A percentile compares a stretch with the other conserved stretches of the same genome.
Conservation (phyloP, 345 rosid species). For the Reutealis trisperma region DNA sequence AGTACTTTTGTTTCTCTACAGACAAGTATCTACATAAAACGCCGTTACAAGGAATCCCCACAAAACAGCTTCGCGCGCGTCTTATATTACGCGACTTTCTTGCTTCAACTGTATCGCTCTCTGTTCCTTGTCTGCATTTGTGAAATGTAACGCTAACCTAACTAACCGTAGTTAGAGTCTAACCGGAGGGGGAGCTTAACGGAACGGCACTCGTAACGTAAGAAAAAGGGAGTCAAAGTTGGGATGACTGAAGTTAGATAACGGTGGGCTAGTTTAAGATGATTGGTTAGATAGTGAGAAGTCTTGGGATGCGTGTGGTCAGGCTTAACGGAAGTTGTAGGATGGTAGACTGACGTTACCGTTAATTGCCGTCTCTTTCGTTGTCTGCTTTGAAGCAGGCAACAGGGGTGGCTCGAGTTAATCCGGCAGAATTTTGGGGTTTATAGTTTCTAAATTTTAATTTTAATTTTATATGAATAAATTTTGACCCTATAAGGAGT, state of each 20-base stretch:
- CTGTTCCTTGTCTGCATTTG: constrained; percentile 11
- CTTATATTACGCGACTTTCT: constrained; percentile 42
- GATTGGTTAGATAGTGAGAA: not conserved
- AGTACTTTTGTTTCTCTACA: constrained; percentile 9
- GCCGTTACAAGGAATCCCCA: constrained; percentile 42
- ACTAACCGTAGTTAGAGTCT: constrained; percentile 39
- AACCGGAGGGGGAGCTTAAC: constrained; percentile 24
- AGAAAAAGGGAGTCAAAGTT: not conserved
- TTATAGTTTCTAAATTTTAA: not conserved
- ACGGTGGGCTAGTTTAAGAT: not conserved
- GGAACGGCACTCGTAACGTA: constrained; percentile 23
- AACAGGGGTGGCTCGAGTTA: constrained; percentile 57
- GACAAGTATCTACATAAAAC: constrained; percentile 19
- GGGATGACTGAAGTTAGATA: not conserved
- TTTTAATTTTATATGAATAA: not conserved
- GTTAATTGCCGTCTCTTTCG: constrained; percentile 51
- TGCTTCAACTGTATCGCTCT: constrained; percentile 24
- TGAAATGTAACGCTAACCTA: constrained; percentile 25
- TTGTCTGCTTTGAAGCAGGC: constrained; percentile 71
- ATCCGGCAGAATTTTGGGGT: constrained; percentile 50
- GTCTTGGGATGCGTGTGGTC: constrained; percentile 34
- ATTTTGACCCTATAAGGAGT: constrained; percentile 15
- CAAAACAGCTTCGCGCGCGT: constrained; percentile 37
- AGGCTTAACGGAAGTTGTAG: constrained; percentile 30
- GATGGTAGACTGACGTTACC: constrained; percentile 19